These are phyloP conservation scores for Malus fusca DNA, from an alignment of 306 rosid genomes.

Conservation along the genomic window DNA sequence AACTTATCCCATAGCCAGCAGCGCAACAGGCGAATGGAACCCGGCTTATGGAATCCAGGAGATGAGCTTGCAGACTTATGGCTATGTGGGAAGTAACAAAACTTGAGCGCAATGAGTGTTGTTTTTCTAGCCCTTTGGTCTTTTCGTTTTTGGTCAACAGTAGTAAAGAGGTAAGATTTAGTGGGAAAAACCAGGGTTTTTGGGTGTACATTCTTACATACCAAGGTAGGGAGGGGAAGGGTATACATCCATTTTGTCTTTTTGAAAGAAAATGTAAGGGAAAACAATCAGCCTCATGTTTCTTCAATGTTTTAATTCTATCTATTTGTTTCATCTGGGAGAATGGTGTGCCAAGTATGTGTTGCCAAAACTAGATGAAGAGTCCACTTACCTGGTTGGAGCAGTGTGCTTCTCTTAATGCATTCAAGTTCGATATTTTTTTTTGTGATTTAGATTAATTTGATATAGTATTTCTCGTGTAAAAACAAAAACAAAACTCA, in stretches of 20 bases:
- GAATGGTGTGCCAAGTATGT: not conserved
- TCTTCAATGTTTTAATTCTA: not conserved
- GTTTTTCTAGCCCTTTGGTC: not conserved
- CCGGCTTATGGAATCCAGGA: not conserved
- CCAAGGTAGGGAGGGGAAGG: not conserved
- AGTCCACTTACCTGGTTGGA: not conserved
- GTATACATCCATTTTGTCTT: not conserved
- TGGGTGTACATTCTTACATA: not conserved
- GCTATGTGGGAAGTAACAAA: not conserved
- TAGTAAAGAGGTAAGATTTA: not conserved
- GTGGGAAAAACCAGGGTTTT: not conserved
- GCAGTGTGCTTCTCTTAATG: too few species aligned
- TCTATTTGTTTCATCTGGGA: too few species aligned
- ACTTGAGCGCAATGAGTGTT: not conserved
- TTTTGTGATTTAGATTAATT: too few species aligned
- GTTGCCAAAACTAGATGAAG: not conserved
- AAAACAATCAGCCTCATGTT: not conserved
- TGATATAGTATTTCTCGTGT: too few species aligned
- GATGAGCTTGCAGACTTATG: constrained; percentile 1
- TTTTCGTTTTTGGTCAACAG: not conserved
- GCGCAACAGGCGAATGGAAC: not conserved
- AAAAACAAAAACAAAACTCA: too few species aligned
- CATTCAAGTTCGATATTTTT: not conserved
- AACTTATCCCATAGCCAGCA: not conserved
- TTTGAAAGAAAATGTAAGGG: not conserved